Evolutionary conservation across 345 rosid species (phyloP).

Genomic region (Clausena lansium): DNA sequence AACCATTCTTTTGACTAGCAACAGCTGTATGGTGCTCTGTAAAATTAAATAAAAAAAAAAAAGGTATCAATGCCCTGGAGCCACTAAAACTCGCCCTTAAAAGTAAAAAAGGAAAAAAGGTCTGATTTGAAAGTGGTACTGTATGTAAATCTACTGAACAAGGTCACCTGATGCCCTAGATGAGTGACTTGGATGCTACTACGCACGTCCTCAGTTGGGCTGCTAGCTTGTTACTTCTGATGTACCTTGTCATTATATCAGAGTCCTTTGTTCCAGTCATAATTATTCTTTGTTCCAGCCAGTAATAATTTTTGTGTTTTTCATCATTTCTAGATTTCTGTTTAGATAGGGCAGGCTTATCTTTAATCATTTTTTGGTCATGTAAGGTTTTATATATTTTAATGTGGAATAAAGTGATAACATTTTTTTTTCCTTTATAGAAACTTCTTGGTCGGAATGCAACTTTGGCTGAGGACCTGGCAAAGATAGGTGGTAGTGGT

Average conservation of each 20-base stretch:
- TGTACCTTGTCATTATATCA: neutral
- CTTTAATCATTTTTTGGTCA: neutral
- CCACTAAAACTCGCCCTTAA: neutral
- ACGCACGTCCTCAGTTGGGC: neutral
- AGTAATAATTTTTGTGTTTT: neutral
- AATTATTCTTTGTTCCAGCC: too few relatives aligned
- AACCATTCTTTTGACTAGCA: neutral
- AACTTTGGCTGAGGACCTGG: slow-evolving; percentile 81
- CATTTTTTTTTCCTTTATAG: slow-evolving; percentile 25
- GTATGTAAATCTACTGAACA: neutral
- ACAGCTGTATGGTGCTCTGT: neutral
- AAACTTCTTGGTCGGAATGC: slow-evolving; percentile 85
- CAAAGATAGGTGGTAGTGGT: slow-evolving; percentile 58
- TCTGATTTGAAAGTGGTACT: neutral
- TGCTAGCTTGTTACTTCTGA: neutral
- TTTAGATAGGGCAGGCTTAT: neutral
- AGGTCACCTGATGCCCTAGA: neutral
- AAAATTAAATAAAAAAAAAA: neutral
- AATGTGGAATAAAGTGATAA: neutral
- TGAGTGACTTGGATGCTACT: neutral
- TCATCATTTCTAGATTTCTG: neutral
- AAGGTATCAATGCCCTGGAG: neutral
- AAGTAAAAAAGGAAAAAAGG: neutral
- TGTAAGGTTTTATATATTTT: neutral
- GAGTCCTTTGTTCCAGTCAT: neutral